Conservation (phyloP, 164 flowering plant species). For the Chloranthus sessilifolius region DNA sequence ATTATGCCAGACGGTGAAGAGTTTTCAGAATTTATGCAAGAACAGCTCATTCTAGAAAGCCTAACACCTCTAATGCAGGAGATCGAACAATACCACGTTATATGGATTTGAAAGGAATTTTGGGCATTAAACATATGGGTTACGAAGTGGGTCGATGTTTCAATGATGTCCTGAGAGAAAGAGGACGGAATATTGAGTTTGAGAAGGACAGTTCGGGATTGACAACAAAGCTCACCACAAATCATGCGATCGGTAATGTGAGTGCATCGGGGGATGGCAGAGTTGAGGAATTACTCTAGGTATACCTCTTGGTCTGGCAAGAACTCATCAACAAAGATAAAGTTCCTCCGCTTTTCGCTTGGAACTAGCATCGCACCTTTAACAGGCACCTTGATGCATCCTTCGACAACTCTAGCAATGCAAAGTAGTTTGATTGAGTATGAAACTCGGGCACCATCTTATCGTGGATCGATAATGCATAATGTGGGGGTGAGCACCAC, state of each 20-base stretch:
- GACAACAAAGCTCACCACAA: slow-evolving; percentile 32
- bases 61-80: slow-evolving; percentile 28
- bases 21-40: slow-evolving; percentile 86
- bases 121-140: slow-evolving; percentile 50
- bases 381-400: slow-evolving; percentile 14
- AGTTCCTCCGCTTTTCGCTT: slow-evolving; percentile 86
- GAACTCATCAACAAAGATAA: slow-evolving; percentile 42
- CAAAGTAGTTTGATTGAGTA: slow-evolving; percentile 21
- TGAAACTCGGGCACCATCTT: slow-evolving; percentile 24
- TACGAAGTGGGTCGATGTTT: slow-evolving; percentile 64
- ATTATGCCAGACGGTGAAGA: slow-evolving; percentile 99
- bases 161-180: slow-evolving; percentile 34
- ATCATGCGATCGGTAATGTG: slow-evolving; percentile 35
- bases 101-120: slow-evolving; percentile 48
- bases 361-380: slow-evolving; percentile 35
- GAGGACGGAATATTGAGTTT: slow-evolving; percentile 31
- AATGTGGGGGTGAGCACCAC: slow-evolving; percentile 24
- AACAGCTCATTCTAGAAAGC: slow-evolving; percentile 46
- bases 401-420: slow-evolving; percentile 18
- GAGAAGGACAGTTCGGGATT: slow-evolving; percentile 22
- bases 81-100: slow-evolving; percentile 39
- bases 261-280: slow-evolving; percentile 33
- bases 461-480: slow-evolving; percentile 23
- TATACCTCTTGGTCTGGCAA: slow-evolving; percentile 53
- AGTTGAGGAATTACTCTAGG: slow-evolving; percentile 30